Percentiles rank a stretch among this genome's conserved stretches.
Evolutionary conservation across 2,329 filamentous ascomycete genomes (phyloP).

Genomic region (Geosmithia putterillii): DNA sequence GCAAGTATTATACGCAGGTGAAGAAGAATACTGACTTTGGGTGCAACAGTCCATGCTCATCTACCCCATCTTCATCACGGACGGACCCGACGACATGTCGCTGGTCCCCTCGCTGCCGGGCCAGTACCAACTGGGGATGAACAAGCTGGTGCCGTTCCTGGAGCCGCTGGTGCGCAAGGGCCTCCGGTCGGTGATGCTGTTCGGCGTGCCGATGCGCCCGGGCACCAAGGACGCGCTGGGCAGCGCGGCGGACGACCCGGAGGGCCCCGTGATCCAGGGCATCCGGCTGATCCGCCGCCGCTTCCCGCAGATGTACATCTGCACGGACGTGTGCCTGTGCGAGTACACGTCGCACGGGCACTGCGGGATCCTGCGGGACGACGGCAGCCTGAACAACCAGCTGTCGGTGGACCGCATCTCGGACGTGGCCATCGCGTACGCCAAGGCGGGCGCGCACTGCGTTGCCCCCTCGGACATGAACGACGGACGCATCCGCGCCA

Average conservation of each 20-base stretch:
- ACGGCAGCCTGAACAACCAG: slow-evolving; percentile 85
- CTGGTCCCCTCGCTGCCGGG: slow-evolving; percentile 84
- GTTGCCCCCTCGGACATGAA: slow-evolving; percentile 99
- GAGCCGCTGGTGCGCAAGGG: slow-evolving; percentile 82
- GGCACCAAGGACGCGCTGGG: slow-evolving; percentile 82
- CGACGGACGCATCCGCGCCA: slow-evolving; percentile 90
- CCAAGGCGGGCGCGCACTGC: slow-evolving; percentile 89
- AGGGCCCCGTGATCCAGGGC: slow-evolving; percentile 78
- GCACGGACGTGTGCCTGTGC: slow-evolving; percentile 89
- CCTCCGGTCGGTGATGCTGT: slow-evolving; percentile 84
- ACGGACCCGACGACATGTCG: slow-evolving; percentile 84
- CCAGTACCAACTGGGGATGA: slow-evolving; percentile 78
- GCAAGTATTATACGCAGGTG: neutral
- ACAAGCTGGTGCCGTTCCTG: slow-evolving; percentile 74
- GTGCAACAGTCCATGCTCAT: slow-evolving; percentile 81
- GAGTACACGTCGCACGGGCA: slow-evolving; percentile 98
- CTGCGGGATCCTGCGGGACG: slow-evolving; percentile 89
- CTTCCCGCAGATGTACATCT: slow-evolving; percentile 86
- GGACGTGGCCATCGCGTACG: slow-evolving; percentile 95
- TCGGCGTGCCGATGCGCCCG: slow-evolving; percentile 77
- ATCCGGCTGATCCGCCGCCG: slow-evolving; percentile 74
- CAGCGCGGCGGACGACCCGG: slow-evolving; percentile 82
- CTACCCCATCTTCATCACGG: slow-evolving; percentile 92
- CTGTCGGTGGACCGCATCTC: slow-evolving; percentile 90
- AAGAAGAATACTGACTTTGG: neutral